Evolutionary conservation across 2,329 filamentous ascomycete genomes (phyloP), one percentile per base, ranked within the genome.

Genomic region (Xylariomycetidae sp.): DNA sequence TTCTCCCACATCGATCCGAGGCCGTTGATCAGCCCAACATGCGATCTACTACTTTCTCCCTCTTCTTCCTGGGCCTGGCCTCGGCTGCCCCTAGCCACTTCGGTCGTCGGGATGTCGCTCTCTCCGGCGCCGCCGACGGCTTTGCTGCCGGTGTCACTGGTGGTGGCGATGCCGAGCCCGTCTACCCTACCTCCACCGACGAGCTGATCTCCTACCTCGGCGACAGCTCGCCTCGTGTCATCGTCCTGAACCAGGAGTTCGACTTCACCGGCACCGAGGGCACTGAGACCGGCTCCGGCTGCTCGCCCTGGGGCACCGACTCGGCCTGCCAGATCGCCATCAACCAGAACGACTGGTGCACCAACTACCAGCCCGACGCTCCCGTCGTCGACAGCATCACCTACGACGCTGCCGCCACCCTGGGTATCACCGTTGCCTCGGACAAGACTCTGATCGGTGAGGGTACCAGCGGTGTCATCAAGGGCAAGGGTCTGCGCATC

Each of bases 151-250:
- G 72, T 31, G 69, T 74, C 18, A 80, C 76, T 16, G 76, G 76
- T 22, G 76, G 76, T 48, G 74, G 74, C 33, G 61, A 45, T 39
- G 74, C 70, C 17, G 54, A 62, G 6, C 53, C 71, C 18, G 71
- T 72, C 16, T 70, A 72, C 46, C 75, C 74, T 12, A 60, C 52
- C 13, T 68, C 62, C 32, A 74, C 56, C 22, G 63, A 57, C 19
- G 63, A 82, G 65, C 69, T 80, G 29, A 67, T 71, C 52, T 65
- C 59, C 25, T 80, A 77, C 59, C 68, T 81, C 7, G 61, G 63
- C 7, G 73, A 78, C 52, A 56, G 54, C 28, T 49, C 59, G 19
- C 48, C 74, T 10, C 68, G 74, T 15, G 68, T 71, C 40, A 78
- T 81, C 44, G 63, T 79, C 34, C 60, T 80, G 23, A 65, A 67